Conservation (phyloP, 192 early-diverging fungal genomes). For the Chytriomyces hyalinus region DNA sequence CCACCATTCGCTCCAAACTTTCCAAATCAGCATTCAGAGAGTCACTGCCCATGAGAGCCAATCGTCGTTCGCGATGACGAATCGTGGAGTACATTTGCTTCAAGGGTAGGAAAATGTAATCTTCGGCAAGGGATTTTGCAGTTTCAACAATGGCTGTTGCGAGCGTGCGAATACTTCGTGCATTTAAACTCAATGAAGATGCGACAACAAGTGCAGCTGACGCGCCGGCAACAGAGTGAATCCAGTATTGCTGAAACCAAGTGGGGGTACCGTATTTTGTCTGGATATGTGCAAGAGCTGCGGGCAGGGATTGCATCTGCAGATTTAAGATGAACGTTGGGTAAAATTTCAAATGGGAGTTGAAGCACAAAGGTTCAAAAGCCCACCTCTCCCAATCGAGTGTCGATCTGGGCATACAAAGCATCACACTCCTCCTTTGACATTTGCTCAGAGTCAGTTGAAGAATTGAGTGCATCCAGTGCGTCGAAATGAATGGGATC, state of each 20-base stretch:
- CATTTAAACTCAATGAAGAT: conserved; percentile 44
- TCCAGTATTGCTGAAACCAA: conserved; percentile 69
- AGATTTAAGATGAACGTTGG: not conserved
- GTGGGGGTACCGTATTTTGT: conserved; percentile 63
- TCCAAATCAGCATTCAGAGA: conserved; percentile 78
- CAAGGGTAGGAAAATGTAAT: conserved; percentile 83
- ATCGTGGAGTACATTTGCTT: conserved; percentile 78
- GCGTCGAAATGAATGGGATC: not conserved
- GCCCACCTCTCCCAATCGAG: not conserved
- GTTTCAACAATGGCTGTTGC: conserved; percentile 61
- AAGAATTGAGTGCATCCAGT: not conserved
- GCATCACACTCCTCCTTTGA: not conserved
- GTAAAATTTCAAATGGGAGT: too few relatives aligned
- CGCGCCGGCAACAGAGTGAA: conserved; percentile 62
- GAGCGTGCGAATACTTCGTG: conserved; percentile 54
- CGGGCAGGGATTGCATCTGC: not conserved
- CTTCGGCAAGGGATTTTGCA: conserved; percentile 64
- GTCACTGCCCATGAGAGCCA: conserved; percentile 77
- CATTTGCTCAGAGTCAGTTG: too few relatives aligned
- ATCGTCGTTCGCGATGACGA: conserved; percentile 75
- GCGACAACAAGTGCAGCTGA: conserved; percentile 50
- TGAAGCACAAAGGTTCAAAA: not conserved
- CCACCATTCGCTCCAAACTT: conserved; percentile 88
- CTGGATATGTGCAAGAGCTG: conserved; percentile 16
- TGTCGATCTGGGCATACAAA: not conserved